Percentiles rank a stretch among this genome's conserved stretches.
These are phyloP conservation scores for Sclerospora graminicola DNA, from an alignment of 352 stramenopile species.

Conservation along the genomic window DNA sequence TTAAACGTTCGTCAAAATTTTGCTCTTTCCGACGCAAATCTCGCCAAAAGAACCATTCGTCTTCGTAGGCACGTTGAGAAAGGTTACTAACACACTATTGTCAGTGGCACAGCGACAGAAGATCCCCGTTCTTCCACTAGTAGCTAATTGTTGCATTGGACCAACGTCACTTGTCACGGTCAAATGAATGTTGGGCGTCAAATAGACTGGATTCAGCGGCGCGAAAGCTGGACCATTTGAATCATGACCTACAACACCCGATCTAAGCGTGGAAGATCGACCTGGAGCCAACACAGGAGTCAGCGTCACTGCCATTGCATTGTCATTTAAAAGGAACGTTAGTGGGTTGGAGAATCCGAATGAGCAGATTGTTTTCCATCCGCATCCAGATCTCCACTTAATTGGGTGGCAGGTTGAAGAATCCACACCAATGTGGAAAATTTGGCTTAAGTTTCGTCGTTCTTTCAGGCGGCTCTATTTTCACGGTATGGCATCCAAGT, in stretches of 20 bases:
- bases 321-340: conserved; percentile 43
- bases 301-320: conserved; percentile 71
- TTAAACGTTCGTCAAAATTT: conserved; percentile 74
- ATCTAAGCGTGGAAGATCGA: conserved; percentile 17
- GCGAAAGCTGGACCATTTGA: conserved; percentile 32
- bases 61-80: conserved; percentile 80
- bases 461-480: too few species aligned
- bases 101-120: conserved; percentile 44
- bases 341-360: too few species aligned
- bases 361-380: too few species aligned
- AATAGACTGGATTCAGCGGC: conserved; percentile 58
- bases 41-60: conserved; percentile 65
- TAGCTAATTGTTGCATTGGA: conserved; percentile 51
- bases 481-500: too few species aligned
- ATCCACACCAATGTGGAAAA: too few species aligned
- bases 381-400: too few species aligned
- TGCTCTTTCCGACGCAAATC: conserved; percentile 67
- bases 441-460: too few species aligned
- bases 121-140: conserved; percentile 57
- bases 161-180: conserved; percentile 65
- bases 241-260: conserved; percentile 8
- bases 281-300: conserved; percentile 62
- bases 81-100: conserved; percentile 66
- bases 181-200: conserved; percentile 60
- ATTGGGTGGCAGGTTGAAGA: too few species aligned